Evolutionary conservation across 2,329 filamentous ascomycete genomes (phyloP).

Genomic region (Dactylellina leptospora): DNA sequence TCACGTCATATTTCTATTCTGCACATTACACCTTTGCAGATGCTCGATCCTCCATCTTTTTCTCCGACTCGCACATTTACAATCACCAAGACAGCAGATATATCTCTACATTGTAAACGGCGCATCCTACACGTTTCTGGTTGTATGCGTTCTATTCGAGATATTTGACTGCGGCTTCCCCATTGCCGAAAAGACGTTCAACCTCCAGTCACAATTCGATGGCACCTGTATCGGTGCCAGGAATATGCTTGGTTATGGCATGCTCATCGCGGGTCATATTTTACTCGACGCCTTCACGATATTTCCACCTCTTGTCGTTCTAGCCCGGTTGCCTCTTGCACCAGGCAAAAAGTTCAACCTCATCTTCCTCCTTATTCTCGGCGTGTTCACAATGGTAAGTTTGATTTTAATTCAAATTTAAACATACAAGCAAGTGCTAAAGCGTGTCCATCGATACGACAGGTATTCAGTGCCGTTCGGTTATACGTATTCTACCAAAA

Average conservation of each 20-base stretch:
- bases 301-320: conserved; percentile 26
- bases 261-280: conserved; percentile 29
- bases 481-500: conserved; percentile 29
- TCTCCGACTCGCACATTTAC: conserved; percentile 23
- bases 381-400: conserved; percentile 29
- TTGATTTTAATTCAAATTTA: no score
- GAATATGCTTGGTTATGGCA: conserved; percentile 15
- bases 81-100: conserved; percentile 12
- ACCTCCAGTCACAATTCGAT: conserved; percentile 18
- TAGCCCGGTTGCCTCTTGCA: conserved; percentile 14
- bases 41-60: conserved; percentile 37
- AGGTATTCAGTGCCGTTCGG: conserved; percentile 23
- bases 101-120: conserved; percentile 15
- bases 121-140: conserved; percentile 12
- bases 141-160: conserved; percentile 5
- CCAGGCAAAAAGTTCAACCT: conserved; percentile 38
- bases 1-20: conserved; percentile 28
- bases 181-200: neutral
- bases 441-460: no score
- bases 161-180: conserved; percentile 21
- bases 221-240: conserved; percentile 17
- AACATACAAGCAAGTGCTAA: no score
- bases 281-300: conserved; percentile 31
- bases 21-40: conserved; percentile 29
- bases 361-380: conserved; percentile 28